Conservation (phyloP, 257 asterid genomes). For the Lantana camara region DNA sequence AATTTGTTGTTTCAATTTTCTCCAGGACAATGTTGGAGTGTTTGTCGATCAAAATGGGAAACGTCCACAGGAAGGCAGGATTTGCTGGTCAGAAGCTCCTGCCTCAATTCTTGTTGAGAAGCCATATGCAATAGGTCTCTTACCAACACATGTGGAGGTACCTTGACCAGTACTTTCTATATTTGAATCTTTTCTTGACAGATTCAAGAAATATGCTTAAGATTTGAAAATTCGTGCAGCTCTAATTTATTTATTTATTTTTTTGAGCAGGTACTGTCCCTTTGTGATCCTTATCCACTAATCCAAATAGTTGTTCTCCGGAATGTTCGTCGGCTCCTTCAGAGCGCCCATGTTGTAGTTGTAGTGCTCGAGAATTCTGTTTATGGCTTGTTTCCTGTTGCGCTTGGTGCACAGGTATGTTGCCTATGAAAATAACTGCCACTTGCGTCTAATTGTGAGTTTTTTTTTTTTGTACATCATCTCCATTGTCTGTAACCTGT, state of each 20-base stretch:
- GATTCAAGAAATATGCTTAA: constrained; percentile 19
- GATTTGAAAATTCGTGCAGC: constrained; percentile 26
- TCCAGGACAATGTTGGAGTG: constrained; percentile 95
- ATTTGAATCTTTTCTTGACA: background rate
- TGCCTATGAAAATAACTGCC: constrained; percentile 20
- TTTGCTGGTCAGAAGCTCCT: constrained; percentile 99
- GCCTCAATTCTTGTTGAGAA: constrained; percentile 66
- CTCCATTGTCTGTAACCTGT: background rate
- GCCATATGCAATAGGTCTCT: constrained; percentile 92
- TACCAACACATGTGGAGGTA: constrained; percentile 95
- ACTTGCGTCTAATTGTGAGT: constrained; percentile 12
- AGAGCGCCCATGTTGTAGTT: constrained; percentile 61
- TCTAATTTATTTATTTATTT: too few relatives aligned
- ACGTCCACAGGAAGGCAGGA: constrained; percentile 94
- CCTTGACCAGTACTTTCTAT: constrained; percentile 22
- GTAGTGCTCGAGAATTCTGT: constrained; percentile 82
- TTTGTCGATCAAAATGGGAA: constrained; percentile 98
- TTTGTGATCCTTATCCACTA: constrained; percentile 86
- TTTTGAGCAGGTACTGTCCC: constrained; percentile 82
- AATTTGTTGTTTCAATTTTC: constrained; percentile 22
- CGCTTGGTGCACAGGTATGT: constrained; percentile 97
- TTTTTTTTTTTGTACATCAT: background rate
- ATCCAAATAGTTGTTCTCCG: constrained; percentile 95
- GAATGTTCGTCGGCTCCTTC: constrained; percentile 76
- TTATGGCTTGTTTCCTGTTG: constrained; percentile 93